Conservation (phyloP, 176 grass and related monocot species). For the Urochloa ruziziensis region DNA sequence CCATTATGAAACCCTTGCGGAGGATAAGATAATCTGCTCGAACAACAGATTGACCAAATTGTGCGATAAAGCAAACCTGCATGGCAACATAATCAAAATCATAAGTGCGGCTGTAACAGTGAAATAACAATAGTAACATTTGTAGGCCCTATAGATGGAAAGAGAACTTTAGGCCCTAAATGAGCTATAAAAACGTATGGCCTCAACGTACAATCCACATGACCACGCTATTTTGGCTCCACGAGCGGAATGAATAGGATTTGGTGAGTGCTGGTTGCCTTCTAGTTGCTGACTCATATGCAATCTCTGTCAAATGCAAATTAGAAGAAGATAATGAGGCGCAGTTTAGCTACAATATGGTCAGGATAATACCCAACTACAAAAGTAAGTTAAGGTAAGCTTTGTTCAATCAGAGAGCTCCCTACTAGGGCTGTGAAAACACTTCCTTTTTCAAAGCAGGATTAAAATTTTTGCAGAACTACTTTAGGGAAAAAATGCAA, state of each 20-base stretch:
- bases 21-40: slow-evolving; percentile 96
- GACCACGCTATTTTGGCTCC: slow-evolving; percentile 68
- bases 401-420: background rate
- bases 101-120: slow-evolving; percentile 1
- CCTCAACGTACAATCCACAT: slow-evolving; percentile 77
- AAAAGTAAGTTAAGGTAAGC: background rate
- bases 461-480: background rate
- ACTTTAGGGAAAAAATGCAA: background rate
- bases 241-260: slow-evolving; percentile 61
- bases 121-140: background rate
- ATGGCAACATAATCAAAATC: slow-evolving; percentile 13
- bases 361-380: background rate
- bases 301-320: slow-evolving; percentile 61
- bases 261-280: slow-evolving; percentile 87
- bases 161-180: slow-evolving; percentile 13
- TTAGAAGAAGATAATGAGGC: slow-evolving; percentile 33
- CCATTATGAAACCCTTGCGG: slow-evolving; percentile 91
- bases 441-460: background rate
- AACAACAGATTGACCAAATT: slow-evolving; percentile 93
- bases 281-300: slow-evolving; percentile 76
- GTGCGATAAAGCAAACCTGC: slow-evolving; percentile 89
- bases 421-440: background rate
- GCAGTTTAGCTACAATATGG: background rate
- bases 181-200: slow-evolving; percentile 5
- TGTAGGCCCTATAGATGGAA: background rate